Conservation (phyloP, 176 grass and related monocot species). For the Lolium multiflorum region DNA sequence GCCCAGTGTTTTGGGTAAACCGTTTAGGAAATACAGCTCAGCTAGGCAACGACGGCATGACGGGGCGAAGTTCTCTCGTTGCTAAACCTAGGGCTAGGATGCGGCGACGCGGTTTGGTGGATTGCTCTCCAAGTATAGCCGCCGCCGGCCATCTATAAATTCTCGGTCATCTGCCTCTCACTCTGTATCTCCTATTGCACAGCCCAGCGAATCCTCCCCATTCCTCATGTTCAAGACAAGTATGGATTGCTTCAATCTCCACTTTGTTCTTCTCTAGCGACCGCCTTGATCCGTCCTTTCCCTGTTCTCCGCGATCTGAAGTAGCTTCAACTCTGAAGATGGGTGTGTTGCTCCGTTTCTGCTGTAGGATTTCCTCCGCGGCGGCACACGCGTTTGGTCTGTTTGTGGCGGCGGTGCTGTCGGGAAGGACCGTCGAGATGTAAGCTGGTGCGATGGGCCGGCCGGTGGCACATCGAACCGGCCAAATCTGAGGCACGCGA, state of each 20-base stretch:
- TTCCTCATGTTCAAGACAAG: neutral
- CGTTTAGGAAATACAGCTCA: too few species aligned
- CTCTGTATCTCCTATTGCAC: neutral
- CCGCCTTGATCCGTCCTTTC: neutral
- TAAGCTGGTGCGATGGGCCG: conserved; percentile 2
- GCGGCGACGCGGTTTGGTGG: neutral
- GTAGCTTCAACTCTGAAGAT: neutral
- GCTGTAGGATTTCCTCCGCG: neutral
- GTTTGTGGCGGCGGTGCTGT: conserved; percentile 33
- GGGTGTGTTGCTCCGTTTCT: neutral
- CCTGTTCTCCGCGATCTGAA: neutral
- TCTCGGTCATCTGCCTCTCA: neutral
- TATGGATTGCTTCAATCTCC: neutral
- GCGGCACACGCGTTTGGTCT: neutral
- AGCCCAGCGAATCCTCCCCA: neutral
- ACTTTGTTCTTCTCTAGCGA: neutral
- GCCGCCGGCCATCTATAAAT: conserved; percentile 36
- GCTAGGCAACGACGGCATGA: too few species aligned
- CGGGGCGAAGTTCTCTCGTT: neutral
- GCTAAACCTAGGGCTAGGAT: conserved; percentile 25
- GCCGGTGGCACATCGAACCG: conserved; percentile 18
- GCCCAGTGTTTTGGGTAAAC: too few species aligned
- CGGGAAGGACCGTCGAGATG: conserved; percentile 41
- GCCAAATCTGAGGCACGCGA: conserved; percentile 3
- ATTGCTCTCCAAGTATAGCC: neutral